Evolutionary conservation across 768 basidiomycete genomes (phyloP).

Genomic region (Termitomyces sp.): DNA sequence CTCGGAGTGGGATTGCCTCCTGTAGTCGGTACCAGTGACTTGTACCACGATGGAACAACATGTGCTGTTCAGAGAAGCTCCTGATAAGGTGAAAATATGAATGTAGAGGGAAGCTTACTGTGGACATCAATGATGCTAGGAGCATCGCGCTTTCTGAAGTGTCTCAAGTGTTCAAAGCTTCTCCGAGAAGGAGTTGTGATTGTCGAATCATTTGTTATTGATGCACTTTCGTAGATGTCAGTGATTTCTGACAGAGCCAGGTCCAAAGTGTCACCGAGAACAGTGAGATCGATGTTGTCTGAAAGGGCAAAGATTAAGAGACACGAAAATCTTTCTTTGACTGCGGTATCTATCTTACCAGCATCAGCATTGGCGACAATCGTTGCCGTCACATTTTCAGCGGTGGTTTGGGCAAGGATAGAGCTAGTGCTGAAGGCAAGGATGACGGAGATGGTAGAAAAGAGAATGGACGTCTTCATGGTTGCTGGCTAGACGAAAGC

Average conservation of each 20-base stretch:
- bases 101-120: constrained; percentile 14
- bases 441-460: constrained; percentile 14
- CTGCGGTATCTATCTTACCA: constrained; percentile 15
- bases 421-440: constrained; percentile 10
- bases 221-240: constrained; percentile 12
- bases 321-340: not conserved
- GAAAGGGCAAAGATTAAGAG: not conserved
- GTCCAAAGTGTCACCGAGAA: constrained; percentile 19
- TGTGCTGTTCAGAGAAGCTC: constrained; percentile 18
- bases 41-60: constrained; percentile 29
- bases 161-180: constrained; percentile 4
- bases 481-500: constrained; percentile 18
- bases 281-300: constrained; percentile 29
- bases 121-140: constrained; percentile 27
- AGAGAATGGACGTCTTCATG: constrained; percentile 30
- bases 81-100: not conserved
- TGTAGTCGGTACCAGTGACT: constrained; percentile 21
- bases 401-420: constrained; percentile 14
- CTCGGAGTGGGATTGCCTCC: constrained; percentile 27
- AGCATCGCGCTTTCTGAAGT: constrained; percentile 13
- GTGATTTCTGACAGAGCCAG: constrained; percentile 23
- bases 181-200: constrained; percentile 3
- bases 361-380: constrained; percentile 25
- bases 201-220: not conserved
- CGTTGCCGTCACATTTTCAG: constrained; percentile 17